Base-by-base conservation (phyloP, 106 monocot species). In the Dendrobium chrysotoxum region DNA sequence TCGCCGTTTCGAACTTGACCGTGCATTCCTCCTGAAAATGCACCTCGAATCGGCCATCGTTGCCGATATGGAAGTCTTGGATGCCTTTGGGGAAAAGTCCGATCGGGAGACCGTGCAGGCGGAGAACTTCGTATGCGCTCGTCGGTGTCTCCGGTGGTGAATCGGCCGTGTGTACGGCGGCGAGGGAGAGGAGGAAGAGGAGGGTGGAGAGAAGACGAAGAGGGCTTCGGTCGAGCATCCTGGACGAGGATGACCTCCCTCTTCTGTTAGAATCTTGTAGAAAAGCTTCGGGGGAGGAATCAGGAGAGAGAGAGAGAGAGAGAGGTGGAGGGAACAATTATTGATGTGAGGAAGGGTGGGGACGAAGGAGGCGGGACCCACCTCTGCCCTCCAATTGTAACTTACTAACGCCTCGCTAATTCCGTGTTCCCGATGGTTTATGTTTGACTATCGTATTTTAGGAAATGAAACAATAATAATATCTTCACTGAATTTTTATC, bases 51-150 rank as follows among this genome's bases (percentile, higher is more conserved):
- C 65, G 46, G 23, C 91, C 91, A 11, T 44, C 82, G 16, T 35
- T 13, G 75, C 64, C 84, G 40, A 84, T 31, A 41, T 35, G 28
- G 82, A 91, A 76, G 9, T 85, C 79, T 15, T 12, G 1, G 23
- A 87, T 61, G 55, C 83, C 87, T 28, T 78, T 78, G 17, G 89
- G 89, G 47, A 89, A 79, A 26, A 89, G 79, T 0, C 89, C 89
- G 28, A 79, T 80, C 28, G 89, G 89, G 18, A 89, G 84, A 8
- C 86, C 86, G 82, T 89, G 79, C 23, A 80, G 57, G 12, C 77
- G 79, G 8, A 89, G 82, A 1, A 75, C 86, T 57, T 86, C 80
- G 89, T 89, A 86, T 1, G 86, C 79, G 82, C 53, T 82, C 11
- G 39, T 42, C 30, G 57, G 28, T n/a, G 28, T 53, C 40, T 67